These are phyloP conservation scores for Luffa acutangula DNA, from an alignment of 306 rosid genomes.

Conservation along the genomic window DNA sequence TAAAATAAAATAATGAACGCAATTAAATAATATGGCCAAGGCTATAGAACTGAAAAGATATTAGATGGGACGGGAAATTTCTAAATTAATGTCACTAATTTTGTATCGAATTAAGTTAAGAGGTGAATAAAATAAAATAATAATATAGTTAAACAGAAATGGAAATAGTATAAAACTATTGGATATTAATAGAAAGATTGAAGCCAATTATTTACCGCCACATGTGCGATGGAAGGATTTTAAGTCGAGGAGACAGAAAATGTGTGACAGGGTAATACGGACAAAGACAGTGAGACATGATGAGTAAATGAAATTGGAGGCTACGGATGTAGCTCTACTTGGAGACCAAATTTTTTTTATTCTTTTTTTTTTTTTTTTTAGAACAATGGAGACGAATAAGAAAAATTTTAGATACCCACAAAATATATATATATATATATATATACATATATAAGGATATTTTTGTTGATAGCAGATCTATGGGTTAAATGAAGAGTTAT, in stretches of 20 bases:
- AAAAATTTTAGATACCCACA: too few species aligned
- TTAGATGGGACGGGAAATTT: not conserved
- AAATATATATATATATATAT: too few species aligned
- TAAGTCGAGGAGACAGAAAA: not conserved
- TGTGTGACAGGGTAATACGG: conserved; percentile 8
- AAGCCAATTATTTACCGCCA: not conserved
- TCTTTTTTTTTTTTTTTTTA: not conserved
- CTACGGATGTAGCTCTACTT: not conserved
- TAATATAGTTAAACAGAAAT: not conserved
- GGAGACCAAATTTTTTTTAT: not conserved
- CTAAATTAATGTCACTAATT: not conserved
- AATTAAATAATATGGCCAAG: not conserved
- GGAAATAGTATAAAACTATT: not conserved
- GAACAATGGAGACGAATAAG: not conserved
- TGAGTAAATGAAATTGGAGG: not conserved
- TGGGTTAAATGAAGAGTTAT: too few species aligned
- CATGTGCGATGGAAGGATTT: not conserved
- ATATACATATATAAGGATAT: too few species aligned
- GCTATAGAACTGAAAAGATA: not conserved
- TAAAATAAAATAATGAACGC: not conserved
- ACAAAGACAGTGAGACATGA: conserved; percentile 4
- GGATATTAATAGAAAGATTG: not conserved
- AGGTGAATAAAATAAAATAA: not conserved
- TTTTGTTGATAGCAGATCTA: too few species aligned
- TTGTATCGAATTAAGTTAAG: not conserved